Evolutionary conservation across 202 grass and related monocot species (phyloP).

Genomic region (Thinopyrum obtusiflorum): DNA sequence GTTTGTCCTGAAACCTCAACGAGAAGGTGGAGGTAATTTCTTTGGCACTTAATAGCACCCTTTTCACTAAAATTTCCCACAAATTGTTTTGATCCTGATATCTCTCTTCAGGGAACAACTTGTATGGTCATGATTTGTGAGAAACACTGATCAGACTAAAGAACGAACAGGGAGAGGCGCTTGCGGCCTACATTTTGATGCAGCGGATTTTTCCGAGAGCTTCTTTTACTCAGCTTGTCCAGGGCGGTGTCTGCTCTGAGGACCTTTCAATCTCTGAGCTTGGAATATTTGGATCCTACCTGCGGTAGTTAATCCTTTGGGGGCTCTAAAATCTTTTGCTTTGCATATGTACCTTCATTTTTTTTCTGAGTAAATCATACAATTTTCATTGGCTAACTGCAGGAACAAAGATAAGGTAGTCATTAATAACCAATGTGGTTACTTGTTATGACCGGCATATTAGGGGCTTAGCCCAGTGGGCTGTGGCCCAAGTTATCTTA

Average conservation of each 20-base stretch:
- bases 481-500: too few relatives aligned
- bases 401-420: constrained; percentile 92
- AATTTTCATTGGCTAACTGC: not conserved
- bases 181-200: constrained; percentile 93
- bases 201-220: constrained; percentile 86
- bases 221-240: constrained; percentile 65
- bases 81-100: constrained; percentile 21
- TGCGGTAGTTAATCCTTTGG: constrained; percentile 50
- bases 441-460: too few relatives aligned
- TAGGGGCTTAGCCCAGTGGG: too few relatives aligned
- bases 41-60: not conserved
- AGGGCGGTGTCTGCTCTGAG: constrained; percentile 63
- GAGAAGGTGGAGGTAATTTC: constrained; percentile 86
- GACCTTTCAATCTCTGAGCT: constrained; percentile 88
- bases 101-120: constrained; percentile 68
- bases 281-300: constrained; percentile 77
- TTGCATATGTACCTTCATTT: not conserved
- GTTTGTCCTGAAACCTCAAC: constrained; percentile 87
- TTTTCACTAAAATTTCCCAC: not conserved
- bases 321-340: not conserved
- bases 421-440: constrained; percentile 69
- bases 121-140: constrained; percentile 67
- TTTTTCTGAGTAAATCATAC: not conserved
- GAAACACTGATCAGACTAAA: constrained; percentile 57
- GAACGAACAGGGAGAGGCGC: constrained; percentile 57